These are phyloP conservation scores for Suillus bovinus DNA, from an alignment of 768 basidiomycete genomes.

Conservation along the genomic window DNA sequence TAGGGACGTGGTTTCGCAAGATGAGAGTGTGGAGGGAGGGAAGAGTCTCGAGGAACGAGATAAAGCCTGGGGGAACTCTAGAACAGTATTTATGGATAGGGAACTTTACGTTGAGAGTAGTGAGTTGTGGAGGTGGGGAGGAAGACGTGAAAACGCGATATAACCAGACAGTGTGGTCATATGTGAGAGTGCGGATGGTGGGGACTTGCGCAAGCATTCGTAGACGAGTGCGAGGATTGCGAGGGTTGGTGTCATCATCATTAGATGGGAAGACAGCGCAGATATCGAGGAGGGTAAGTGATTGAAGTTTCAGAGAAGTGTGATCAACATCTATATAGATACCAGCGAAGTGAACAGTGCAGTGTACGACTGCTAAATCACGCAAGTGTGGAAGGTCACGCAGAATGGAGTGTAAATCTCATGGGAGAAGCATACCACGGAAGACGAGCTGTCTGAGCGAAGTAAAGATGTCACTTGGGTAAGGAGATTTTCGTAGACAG, in stretches of 20 bases:
- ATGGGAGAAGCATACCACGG: no score
- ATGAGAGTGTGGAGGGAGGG: slow-evolving; percentile 21
- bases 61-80: slow-evolving; percentile 20
- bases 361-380: no score
- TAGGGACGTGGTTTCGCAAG: slow-evolving; percentile 29
- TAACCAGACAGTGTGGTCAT: slow-evolving; percentile 40
- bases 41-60: slow-evolving; percentile 24
- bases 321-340: slow-evolving; percentile 27
- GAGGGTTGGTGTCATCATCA: slow-evolving; percentile 14
- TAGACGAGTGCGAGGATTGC: slow-evolving; percentile 13
- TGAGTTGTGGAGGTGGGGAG: slow-evolving; percentile 17
- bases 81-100: slow-evolving; percentile 31
- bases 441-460: no score
- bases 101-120: slow-evolving; percentile 28
- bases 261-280: slow-evolving; percentile 19
- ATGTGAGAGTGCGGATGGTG: slow-evolving; percentile 34
- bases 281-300: slow-evolving; percentile 40
- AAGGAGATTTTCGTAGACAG: no score
- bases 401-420: no score
- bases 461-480: no score
- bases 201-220: slow-evolving; percentile 38
- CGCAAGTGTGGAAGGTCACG: no score
- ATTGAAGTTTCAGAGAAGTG: slow-evolving; percentile 41
- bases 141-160: slow-evolving; percentile 39
- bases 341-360: slow-evolving; percentile 21